A percentile compares a stretch with the other conserved stretches of the same genome.
Evolutionary conservation across 306 rosid species (phyloP).

Genomic region (Vigna unguiculata): DNA sequence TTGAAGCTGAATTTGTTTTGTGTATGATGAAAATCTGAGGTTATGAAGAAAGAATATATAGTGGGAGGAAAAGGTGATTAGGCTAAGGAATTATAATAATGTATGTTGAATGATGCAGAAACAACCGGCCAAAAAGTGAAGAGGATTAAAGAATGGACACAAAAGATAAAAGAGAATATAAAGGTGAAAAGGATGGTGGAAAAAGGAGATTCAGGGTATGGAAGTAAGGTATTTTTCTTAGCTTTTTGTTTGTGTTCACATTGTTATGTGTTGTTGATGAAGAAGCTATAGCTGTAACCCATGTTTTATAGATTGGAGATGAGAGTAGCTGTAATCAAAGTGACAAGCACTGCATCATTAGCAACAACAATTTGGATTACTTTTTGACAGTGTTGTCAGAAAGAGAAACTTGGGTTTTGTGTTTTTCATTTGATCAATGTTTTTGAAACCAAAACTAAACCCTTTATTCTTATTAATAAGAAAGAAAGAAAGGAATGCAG

Average conservation of each 20-base stretch:
- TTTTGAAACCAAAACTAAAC: not conserved
- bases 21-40: not conserved
- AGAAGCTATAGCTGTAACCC: not conserved
- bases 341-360: not conserved
- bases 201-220: conserved; percentile 48
- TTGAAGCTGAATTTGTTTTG: not conserved
- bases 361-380: conserved; percentile 16
- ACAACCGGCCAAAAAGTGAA: conserved; percentile 81
- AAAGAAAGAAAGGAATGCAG: not conserved
- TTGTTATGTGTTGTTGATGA: not conserved
- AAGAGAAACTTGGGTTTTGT: conserved; percentile 4
- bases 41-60: conserved; percentile 56
- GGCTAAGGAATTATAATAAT: conserved; percentile 60
- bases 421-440: not conserved
- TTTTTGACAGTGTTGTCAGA: conserved; percentile 30
- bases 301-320: not conserved
- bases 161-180: not conserved
- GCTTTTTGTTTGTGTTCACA: conserved; percentile 54
- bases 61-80: conserved; percentile 33
- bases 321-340: conserved; percentile 44
- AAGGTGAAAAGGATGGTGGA: conserved; percentile 40
- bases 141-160: conserved; percentile 31
- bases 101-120: conserved; percentile 55
- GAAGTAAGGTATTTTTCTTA: conserved; percentile 68
- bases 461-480: not conserved